A percentile compares a stretch with the other conserved stretches of the same genome.
phyloP scores from a whole-genome alignment of 2,329 filamentous ascomycete genomes.

The Cytospora leucostoma region DNA sequence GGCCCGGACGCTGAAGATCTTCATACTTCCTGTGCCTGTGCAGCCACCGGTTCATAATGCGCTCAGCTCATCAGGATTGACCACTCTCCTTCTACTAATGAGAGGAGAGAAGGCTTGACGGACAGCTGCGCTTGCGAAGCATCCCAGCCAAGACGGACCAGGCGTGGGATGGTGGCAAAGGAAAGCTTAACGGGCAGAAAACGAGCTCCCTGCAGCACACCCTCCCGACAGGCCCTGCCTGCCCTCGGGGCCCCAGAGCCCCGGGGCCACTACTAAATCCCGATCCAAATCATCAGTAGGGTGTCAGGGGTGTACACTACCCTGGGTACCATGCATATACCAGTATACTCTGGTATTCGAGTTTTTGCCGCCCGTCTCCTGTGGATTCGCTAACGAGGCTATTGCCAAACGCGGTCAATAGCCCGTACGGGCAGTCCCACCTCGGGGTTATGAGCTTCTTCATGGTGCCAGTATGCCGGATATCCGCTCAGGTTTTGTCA shows the following conservation, averaged over 20 bases:
- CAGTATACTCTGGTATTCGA: neutral
- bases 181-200: too few relatives aligned
- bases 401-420: neutral
- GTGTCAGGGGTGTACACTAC: too few relatives aligned
- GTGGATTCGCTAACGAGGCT: neutral
- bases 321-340: too few relatives aligned
- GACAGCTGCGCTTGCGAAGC: too few relatives aligned
- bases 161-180: too few relatives aligned
- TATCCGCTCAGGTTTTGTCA: neutral
- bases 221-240: too few relatives aligned
- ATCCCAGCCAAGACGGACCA: too few relatives aligned
- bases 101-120: neutral
- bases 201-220: too few relatives aligned
- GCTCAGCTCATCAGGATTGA: neutral
- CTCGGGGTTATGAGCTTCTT: too few relatives aligned
- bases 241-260: too few relatives aligned
- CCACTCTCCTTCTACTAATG: neutral
- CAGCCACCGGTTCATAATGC: neutral
- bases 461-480: neutral
- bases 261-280: too few relatives aligned
- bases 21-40: neutral
- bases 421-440: neutral
- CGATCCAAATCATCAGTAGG: too few relatives aligned
- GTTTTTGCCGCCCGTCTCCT: neutral
- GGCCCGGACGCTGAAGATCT: neutral